Evolutionary conservation across 1,139 yeast genomes (phyloP).

Genomic region (Geotrichum siamense): DNA sequence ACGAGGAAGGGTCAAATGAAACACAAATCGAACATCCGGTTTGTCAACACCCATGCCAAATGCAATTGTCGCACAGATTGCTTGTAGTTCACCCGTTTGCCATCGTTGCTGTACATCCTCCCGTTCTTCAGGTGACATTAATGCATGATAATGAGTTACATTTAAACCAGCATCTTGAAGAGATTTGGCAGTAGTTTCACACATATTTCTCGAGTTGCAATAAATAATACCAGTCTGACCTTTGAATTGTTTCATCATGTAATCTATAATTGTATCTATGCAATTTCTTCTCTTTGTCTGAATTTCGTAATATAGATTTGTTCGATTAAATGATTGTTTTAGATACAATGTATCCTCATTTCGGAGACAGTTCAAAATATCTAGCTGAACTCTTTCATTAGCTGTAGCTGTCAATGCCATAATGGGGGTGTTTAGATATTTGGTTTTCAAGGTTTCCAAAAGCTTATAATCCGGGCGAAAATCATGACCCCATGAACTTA

Average conservation of each 20-base stretch:
- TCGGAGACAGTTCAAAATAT: constrained; percentile 44
- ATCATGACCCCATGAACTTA: constrained; percentile 98
- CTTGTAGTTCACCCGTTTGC: constrained; percentile 66
- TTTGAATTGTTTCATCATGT: constrained; percentile 38
- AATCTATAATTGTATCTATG: constrained; percentile 43
- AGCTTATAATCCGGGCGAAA: constrained; percentile 93
- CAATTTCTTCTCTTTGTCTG: constrained; percentile 59
- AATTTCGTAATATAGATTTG: constrained; percentile 77
- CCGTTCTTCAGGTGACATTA: constrained; percentile 75
- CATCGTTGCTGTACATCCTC: constrained; percentile 63
- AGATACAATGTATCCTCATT: constrained; percentile 43
- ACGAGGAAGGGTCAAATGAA: constrained; percentile 84
- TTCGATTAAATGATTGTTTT: constrained; percentile 76
- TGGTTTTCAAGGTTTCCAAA: constrained; percentile 60
- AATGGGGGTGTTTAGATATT: constrained; percentile 74
- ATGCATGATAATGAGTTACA: constrained; percentile 86
- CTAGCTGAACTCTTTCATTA: constrained; percentile 80
- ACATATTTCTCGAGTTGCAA: constrained; percentile 82
- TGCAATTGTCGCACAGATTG: constrained; percentile 94
- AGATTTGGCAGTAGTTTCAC: constrained; percentile 72
- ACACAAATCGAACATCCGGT: constrained; percentile 87
- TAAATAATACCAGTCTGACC: constrained; percentile 82
- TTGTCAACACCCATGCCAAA: constrained; percentile 99
- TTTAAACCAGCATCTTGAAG: constrained; percentile 54
- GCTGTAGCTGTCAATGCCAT: constrained; percentile 99